phyloP scores from a whole-genome alignment of 805 yeast species.

The Saccharomycopsis fibuligera region DNA sequence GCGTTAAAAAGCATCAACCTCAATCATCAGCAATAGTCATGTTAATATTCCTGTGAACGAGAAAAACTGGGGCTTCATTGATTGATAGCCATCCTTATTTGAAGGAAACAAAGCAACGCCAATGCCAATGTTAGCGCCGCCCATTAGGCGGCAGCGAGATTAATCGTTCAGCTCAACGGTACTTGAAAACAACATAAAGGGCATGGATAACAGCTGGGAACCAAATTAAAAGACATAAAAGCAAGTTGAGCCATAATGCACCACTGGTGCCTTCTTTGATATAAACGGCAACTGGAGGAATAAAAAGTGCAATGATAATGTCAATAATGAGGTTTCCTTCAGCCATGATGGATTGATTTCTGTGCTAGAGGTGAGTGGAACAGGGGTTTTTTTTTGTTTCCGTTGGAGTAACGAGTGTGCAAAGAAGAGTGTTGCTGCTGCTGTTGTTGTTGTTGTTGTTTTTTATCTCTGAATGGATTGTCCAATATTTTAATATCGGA shows the following conservation, averaged over 20 bases:
- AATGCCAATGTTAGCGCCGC: conserved; percentile 68
- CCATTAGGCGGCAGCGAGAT: neutral
- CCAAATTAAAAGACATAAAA: conserved; percentile 22
- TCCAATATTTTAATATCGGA: too few species aligned
- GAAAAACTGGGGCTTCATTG: too few species aligned
- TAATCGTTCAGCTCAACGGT: conserved; percentile 4
- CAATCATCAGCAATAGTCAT: too few species aligned
- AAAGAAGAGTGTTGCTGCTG: too few species aligned
- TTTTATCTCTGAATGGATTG: too few species aligned
- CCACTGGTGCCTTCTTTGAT: conserved; percentile 18
- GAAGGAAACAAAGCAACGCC: conserved; percentile 26
- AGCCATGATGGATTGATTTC: conserved; percentile 7
- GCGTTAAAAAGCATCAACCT: too few species aligned
- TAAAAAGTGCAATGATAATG: conserved; percentile 17
- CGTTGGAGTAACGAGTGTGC: too few species aligned
- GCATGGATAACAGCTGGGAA: conserved; percentile 23
- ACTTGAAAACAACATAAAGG: conserved; percentile 18
- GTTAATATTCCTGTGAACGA: too few species aligned
- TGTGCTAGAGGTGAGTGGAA: too few species aligned
- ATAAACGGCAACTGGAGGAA: conserved; percentile 22
- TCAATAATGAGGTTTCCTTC: conserved; percentile 14
- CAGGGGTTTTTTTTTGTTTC: too few species aligned
- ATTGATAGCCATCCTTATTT: neutral
- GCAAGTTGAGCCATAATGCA: conserved; percentile 17
- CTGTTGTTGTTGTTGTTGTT: too few species aligned